A percentile compares a stretch with the other conserved stretches of the same genome.
phyloP scores from a whole-genome alignment of 768 basidiomycete genomes.

The Pleurotus platypus region DNA sequence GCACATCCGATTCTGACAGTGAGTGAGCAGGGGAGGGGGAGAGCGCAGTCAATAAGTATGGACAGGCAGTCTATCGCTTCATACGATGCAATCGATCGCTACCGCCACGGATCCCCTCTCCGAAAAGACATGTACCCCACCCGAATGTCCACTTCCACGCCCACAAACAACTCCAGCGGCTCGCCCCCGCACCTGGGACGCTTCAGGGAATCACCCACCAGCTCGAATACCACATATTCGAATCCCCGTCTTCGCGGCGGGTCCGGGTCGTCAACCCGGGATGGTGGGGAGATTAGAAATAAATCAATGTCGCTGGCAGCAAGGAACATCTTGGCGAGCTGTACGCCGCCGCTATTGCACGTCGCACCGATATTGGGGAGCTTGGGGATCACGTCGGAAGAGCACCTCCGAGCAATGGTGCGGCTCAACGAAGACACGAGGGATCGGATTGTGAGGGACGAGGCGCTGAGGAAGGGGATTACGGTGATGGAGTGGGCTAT shows the following conservation, averaged over 20 bases:
- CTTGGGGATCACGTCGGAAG: constrained; percentile 56
- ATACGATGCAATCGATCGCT: not conserved
- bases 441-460: constrained; percentile 67
- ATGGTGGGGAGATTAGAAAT: not conserved
- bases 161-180: not conserved
- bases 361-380: constrained; percentile 51
- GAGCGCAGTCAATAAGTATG: not conserved
- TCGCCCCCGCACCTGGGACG: not conserved
- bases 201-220: not conserved
- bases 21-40: not conserved
- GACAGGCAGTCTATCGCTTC: not conserved
- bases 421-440: constrained; percentile 62
- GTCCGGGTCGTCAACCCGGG: not conserved
- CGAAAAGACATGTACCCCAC: not conserved
- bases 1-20: not conserved
- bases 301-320: not conserved
- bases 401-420: constrained; percentile 61
- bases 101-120: not conserved
- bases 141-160: not conserved
- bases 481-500: constrained; percentile 81
- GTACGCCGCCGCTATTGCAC: constrained; percentile 64
- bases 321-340: constrained; percentile 47
- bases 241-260: not conserved
- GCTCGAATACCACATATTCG: not conserved
- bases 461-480: constrained; percentile 63